phyloP scores from a whole-genome alignment of 176 grass and related monocot genomes.

The Poa pratensis region DNA sequence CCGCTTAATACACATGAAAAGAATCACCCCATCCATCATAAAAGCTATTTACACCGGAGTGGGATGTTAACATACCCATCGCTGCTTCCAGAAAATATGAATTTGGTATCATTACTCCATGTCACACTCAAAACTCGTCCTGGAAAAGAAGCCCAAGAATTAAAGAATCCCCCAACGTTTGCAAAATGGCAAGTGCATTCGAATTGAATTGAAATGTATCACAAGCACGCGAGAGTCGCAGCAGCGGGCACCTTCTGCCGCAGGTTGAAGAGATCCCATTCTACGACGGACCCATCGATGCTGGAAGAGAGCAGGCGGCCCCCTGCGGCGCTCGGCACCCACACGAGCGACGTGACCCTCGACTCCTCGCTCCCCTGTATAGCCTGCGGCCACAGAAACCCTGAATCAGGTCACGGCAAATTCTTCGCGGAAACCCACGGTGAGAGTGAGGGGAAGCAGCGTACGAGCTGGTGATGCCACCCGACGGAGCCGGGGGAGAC shows the following conservation, averaged over 20 bases:
- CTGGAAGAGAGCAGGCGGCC: slow-evolving; percentile 90
- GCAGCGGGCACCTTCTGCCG: slow-evolving; percentile 62
- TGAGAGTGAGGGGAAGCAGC: slow-evolving; percentile 20
- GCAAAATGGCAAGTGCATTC: not conserved
- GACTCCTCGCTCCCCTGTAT: slow-evolving; percentile 66
- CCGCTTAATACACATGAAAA: not conserved
- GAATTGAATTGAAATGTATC: slow-evolving; percentile 29
- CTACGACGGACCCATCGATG: slow-evolving; percentile 76
- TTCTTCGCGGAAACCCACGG: not conserved
- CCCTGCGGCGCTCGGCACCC: slow-evolving; percentile 43
- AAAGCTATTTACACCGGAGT: slow-evolving; percentile 9
- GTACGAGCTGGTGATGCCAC: slow-evolving; percentile 97
- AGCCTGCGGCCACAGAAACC: slow-evolving; percentile 62
- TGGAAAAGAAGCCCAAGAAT: slow-evolving; percentile 38
- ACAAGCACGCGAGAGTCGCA: slow-evolving; percentile 2
- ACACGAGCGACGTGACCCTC: slow-evolving; percentile 81
- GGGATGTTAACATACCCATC: slow-evolving; percentile 77
- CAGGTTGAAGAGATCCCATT: slow-evolving; percentile 87
- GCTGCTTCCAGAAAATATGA: slow-evolving; percentile 85
- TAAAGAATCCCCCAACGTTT: slow-evolving; percentile 11
- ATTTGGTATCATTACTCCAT: slow-evolving; percentile 80
- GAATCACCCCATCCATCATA: not conserved
- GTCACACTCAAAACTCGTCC: slow-evolving; percentile 85
- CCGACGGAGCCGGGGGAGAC: slow-evolving; percentile 94
- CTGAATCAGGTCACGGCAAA: slow-evolving; percentile 38